Evolutionary conservation across 805 yeast genomes (phyloP).

Genomic region (Suhomyces xylopsoci): DNA sequence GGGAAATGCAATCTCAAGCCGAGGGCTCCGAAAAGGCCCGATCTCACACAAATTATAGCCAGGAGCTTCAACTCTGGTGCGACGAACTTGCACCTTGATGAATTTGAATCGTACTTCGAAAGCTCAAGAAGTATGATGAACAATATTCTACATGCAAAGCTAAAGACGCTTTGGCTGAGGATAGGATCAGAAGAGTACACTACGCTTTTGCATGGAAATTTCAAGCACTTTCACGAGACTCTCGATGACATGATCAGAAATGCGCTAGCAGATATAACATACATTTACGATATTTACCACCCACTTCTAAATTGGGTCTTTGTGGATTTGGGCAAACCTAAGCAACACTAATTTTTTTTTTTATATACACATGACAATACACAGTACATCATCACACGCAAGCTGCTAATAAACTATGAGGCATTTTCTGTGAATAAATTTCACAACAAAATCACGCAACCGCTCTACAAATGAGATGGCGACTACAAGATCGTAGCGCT

Average conservation of each 20-base stretch:
- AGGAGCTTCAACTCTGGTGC: background rate
- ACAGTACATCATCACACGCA: background rate
- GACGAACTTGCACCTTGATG: background rate
- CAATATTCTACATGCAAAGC: background rate
- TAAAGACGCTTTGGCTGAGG: background rate
- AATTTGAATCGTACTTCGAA: background rate
- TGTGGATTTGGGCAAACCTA: slow-evolving; percentile 17
- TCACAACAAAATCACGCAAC: slow-evolving; percentile 1
- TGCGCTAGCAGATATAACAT: slow-evolving; percentile 3
- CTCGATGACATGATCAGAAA: slow-evolving; percentile 6
- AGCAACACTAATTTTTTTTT: background rate
- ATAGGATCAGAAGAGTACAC: background rate
- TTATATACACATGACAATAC: background rate
- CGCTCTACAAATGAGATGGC: background rate
- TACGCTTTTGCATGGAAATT: slow-evolving; percentile 2
- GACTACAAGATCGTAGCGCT: background rate
- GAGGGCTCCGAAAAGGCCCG: background rate
- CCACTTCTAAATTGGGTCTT: slow-evolving; percentile 30
- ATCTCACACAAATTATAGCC: background rate
- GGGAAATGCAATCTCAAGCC: background rate
- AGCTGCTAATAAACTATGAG: background rate
- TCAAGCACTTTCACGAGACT: slow-evolving; percentile 4
- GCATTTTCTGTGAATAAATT: background rate
- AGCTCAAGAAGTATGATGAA: background rate
- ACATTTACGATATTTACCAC: slow-evolving; percentile 19